Evolutionary conservation across 129 eudicot genomes (phyloP).

Genomic region (Pittosporum tobira): DNA sequence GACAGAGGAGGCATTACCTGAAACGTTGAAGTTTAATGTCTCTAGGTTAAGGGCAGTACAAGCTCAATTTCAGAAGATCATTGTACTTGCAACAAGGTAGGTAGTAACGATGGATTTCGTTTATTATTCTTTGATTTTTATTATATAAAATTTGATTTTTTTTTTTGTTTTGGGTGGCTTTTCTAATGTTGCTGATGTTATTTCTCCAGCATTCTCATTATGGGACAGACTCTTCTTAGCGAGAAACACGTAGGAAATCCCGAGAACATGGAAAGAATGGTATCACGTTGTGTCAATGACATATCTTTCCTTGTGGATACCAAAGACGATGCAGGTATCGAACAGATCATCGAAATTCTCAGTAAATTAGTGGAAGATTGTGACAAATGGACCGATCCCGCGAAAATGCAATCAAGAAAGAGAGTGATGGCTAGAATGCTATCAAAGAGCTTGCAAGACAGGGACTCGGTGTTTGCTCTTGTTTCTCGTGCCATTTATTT

Average conservation of each 20-base stretch:
- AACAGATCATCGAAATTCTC: constrained; percentile 49
- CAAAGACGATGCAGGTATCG: constrained; percentile 50
- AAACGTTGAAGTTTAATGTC: constrained; percentile 71
- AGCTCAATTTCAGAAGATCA: constrained; percentile 73
- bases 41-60: constrained; percentile 61
- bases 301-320: constrained; percentile 55
- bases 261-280: constrained; percentile 47
- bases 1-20: constrained; percentile 63
- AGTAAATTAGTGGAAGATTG: constrained; percentile 25
- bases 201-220: constrained; percentile 60
- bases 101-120: constrained; percentile 4
- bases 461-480: constrained; percentile 51
- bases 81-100: constrained; percentile 84
- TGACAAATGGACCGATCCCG: constrained; percentile 16
- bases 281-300: constrained; percentile 32
- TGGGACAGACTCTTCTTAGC: constrained; percentile 65
- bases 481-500: constrained; percentile 66
- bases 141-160: background rate
- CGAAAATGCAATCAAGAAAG: constrained; percentile 35
- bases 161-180: background rate
- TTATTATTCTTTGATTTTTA: no score
- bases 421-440: constrained; percentile 61
- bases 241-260: constrained; percentile 42
- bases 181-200: background rate
- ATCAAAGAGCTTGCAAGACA: constrained; percentile 68